Percentiles rank a stretch among this genome's conserved stretches.
phyloP scores from a whole-genome alignment of 176 grass and related monocot species.

The Oryza meridionalis region DNA sequence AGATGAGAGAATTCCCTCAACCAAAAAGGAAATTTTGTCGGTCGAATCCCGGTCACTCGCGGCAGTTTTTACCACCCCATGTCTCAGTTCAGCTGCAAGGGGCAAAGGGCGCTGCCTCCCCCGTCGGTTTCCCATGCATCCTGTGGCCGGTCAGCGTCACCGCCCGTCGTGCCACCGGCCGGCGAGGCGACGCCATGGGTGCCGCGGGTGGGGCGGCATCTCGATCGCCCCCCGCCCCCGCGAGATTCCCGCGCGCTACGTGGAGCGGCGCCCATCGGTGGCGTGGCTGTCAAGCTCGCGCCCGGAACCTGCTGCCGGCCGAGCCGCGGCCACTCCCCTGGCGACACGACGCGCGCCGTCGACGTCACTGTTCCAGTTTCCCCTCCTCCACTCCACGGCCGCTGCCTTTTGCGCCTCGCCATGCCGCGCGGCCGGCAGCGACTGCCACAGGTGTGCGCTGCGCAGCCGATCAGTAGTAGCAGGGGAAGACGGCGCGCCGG shows the following conservation, averaged over 20 bases:
- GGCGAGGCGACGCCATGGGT: neutral
- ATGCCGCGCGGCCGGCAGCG: neutral
- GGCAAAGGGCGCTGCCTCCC: neutral
- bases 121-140: neutral
- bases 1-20: conserved; percentile 19
- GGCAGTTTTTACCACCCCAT: neutral
- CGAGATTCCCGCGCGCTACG: neutral
- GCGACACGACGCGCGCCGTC: conserved; percentile 2
- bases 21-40: conserved; percentile 27
- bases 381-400: neutral
- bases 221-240: no score
- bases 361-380: neutral
- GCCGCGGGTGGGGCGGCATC: no score
- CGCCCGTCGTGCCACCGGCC: conserved; percentile 3
- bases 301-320: neutral
- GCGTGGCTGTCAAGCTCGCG: conserved; percentile 22
- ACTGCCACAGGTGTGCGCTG: neutral
- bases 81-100: conserved; percentile 11
- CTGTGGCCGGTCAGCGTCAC: neutral
- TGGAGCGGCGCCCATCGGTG: conserved; percentile 24
- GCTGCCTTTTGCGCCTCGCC: neutral
- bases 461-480: neutral
- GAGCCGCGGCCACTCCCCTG: conserved; percentile 9
- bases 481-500: neutral
- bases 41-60: conserved; percentile 29